Percentiles rank a stretch among this genome's conserved stretches.
Conservation (phyloP, 2,329 filamentous ascomycete genomes). For the Aschersonia sp. region DNA sequence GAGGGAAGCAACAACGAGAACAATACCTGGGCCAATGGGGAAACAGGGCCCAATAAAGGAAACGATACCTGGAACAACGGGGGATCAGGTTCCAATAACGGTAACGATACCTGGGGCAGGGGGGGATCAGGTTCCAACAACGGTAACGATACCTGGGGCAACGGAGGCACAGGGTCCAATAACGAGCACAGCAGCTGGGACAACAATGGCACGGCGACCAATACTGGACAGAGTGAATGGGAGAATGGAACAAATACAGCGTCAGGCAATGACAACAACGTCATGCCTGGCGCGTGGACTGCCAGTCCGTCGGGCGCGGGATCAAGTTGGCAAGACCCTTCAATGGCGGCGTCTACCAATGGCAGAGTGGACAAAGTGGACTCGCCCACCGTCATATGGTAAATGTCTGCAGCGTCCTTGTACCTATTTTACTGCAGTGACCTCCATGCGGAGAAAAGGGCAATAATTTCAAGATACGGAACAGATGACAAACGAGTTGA, state of each 20-base stretch:
- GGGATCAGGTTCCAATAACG: too few relatives aligned
- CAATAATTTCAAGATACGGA: too few relatives aligned
- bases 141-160: neutral
- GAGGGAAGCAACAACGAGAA: too few relatives aligned
- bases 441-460: too few relatives aligned
- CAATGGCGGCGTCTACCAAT: constrained; percentile 16
- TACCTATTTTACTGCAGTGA: too few relatives aligned
- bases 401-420: too few relatives aligned
- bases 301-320: constrained; percentile 4
- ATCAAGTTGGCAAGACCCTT: constrained; percentile 15
- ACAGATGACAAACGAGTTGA: too few relatives aligned
- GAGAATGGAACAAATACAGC: constrained; percentile 4
- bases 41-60: too few relatives aligned
- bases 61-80: too few relatives aligned
- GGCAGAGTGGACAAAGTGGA: constrained; percentile 8
- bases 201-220: neutral
- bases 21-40: too few relatives aligned
- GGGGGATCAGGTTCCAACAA: too few relatives aligned
- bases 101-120: too few relatives aligned
- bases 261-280: constrained; percentile 8
- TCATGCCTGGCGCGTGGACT: constrained; percentile 19
- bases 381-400: neutral
- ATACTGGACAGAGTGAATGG: neutral
- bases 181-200: neutral
- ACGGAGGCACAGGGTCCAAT: neutral